Evolutionary conservation across 352 stramenopile genomes (phyloP).

Genomic region (Thraustotheca clavata): DNA sequence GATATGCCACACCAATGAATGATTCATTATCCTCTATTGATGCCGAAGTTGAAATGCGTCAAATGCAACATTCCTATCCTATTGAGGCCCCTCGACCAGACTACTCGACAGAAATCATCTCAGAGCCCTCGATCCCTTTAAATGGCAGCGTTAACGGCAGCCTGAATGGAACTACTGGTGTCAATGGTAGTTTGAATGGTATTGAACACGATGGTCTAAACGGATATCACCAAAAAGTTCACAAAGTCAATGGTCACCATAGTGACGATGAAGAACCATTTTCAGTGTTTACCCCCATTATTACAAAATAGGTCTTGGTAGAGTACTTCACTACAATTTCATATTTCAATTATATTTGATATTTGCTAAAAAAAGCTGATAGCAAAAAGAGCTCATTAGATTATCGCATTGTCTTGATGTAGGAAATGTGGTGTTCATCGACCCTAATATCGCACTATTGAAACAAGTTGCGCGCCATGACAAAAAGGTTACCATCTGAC

Average conservation of each 20-base stretch:
- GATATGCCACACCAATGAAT: conserved; percentile 54
- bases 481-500: too few relatives aligned
- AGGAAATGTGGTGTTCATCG: too few relatives aligned
- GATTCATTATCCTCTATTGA: conserved; percentile 61
- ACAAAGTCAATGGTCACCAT: conserved; percentile 19
- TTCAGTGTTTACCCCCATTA: conserved; percentile 78
- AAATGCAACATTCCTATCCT: conserved; percentile 38
- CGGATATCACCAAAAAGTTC: not conserved
- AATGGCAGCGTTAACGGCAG: not conserved
- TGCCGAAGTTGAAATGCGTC: conserved; percentile 35
- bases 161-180: not conserved
- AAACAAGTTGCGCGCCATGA: too few relatives aligned
- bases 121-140: not conserved
- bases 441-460: too few relatives aligned
- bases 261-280: conserved; percentile 45
- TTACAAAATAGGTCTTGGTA: conserved; percentile 79
- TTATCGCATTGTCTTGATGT: too few relatives aligned
- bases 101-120: not conserved
- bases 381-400: too few relatives aligned
- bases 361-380: too few relatives aligned
- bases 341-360: too few relatives aligned
- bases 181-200: conserved; percentile 23
- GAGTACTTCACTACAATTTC: too few relatives aligned
- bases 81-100: not conserved
- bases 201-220: not conserved